Evolutionary conservation across 805 yeast genomes (phyloP), one percentile per base, ranked within the genome.

Genomic region (Komagataella ulmi): DNA sequence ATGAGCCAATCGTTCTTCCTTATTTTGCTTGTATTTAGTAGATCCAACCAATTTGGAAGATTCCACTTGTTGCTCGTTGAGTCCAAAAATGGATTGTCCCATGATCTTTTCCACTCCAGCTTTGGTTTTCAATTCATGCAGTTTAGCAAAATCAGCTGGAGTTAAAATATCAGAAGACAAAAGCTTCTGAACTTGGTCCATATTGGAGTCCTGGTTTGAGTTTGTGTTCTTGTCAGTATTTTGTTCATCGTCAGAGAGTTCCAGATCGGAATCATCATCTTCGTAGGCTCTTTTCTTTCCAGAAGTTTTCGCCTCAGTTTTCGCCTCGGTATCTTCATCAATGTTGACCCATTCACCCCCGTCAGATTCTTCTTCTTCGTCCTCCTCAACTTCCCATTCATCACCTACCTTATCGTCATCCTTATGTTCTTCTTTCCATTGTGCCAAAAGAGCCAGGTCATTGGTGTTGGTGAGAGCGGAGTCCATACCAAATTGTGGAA

Each of bases 121-220:
- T 66, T 85, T 82, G 17, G 80, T 74, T 61, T 81, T 79, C 59
- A 93, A 76, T 67, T 93, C 97, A 61, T 91, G 91, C 60, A 93
- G 75, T 68, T 91, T 91, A 55, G 96, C 96, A 64, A 90, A 93
- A 72, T 93, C 99, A 0, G 98, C 97, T 19, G 99, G 99, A 0
- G 99, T 93, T 58, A 93, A 75, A 54, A 93, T 85, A 58, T 85
- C 80, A 49, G 80, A 76, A n/a, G 85, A 75, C 44, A 83, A 85
- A 56, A 88, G 57, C 53, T 80, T 80, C 52, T 73, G 74, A n/a
- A 75, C 70, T 18, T 72, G 71, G 24, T 64, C 72, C 23, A 69
- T 59, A 56, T 52, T 55, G 49, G 54, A 57, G 50, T 49, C 57
- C 23, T 50, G 55, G 54, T 65, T 67, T 45, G 61, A 59, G 50